A percentile compares a stretch with the other conserved stretches of the same genome.
phyloP scores from a whole-genome alignment of 257 asterid genomes.

The Plectranthus barbatus region DNA sequence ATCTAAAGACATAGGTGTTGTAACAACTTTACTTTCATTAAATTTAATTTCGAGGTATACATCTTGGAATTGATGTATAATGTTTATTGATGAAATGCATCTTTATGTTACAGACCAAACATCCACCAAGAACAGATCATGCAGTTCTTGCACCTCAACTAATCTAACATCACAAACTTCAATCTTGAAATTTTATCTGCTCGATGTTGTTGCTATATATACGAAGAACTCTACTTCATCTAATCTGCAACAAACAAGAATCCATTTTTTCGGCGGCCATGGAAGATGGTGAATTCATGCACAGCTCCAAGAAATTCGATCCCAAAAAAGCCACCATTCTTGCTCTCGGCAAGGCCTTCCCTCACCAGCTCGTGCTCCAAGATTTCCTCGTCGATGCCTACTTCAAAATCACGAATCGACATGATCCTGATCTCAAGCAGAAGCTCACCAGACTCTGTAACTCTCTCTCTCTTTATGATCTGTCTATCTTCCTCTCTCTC shows the following conservation, averaged over 20 bases:
- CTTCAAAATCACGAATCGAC: slow-evolving; percentile 70
- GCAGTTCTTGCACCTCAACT: slow-evolving; percentile 16
- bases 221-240: not conserved
- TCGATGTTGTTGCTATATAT: not conserved
- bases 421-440: slow-evolving; percentile 69
- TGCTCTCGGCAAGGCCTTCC: slow-evolving; percentile 89
- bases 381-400: slow-evolving; percentile 87
- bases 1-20: no score
- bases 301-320: slow-evolving; percentile 12
- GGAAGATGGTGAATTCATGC: slow-evolving; percentile 29
- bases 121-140: slow-evolving; percentile 15
- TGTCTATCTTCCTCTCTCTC: not conserved
- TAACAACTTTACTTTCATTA: no score
- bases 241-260: not conserved
- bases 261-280: not conserved
- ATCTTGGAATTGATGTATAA: not conserved
- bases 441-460: slow-evolving; percentile 87
- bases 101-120: not conserved
- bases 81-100: not conserved
- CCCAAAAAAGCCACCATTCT: slow-evolving; percentile 53
- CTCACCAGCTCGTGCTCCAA: slow-evolving; percentile 92
- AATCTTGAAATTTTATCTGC: not conserved
- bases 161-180: not conserved
- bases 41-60: no score
- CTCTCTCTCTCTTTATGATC: not conserved